Evolutionary conservation across 495 filamentous ascomycete genomes (phyloP).

Genomic region (Penicillium atrosanguineum): DNA sequence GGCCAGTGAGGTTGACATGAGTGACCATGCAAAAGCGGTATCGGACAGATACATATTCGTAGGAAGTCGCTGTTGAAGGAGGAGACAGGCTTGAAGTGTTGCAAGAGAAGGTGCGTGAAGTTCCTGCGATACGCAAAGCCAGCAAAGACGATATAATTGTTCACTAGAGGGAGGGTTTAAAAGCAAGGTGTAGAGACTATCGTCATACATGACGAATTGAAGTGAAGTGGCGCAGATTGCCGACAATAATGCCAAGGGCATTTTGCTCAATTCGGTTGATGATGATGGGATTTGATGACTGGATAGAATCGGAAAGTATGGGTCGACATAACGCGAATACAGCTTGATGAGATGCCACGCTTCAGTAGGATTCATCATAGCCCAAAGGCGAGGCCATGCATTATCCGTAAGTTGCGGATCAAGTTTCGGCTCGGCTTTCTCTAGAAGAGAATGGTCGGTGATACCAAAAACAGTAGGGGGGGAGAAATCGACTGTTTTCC

Average conservation of each 20-base stretch:
- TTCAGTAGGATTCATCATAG: conserved; percentile 2
- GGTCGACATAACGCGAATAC: conserved; percentile 2
- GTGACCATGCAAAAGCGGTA: conserved; percentile 4
- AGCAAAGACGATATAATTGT: conserved; percentile 2
- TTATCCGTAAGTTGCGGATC: background rate
- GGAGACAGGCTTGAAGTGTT: conserved; percentile 4
- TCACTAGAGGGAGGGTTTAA: background rate
- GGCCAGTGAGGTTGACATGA: background rate
- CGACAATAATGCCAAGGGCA: background rate
- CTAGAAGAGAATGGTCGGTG: background rate
- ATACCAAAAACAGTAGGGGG: conserved; percentile 4
- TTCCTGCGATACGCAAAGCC: background rate
- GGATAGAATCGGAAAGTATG: conserved; percentile 3
- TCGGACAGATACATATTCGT: conserved; percentile 7
- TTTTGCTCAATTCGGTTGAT: background rate
- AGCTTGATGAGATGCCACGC: conserved; percentile 3
- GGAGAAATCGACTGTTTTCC: background rate
- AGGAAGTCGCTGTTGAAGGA: conserved; percentile 4
- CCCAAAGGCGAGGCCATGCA: conserved; percentile 5
- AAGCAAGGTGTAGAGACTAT: background rate
- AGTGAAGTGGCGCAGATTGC: conserved; percentile 4
- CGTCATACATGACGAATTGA: conserved; percentile 6
- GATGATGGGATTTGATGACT: conserved; percentile 1
- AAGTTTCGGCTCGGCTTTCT: conserved; percentile 2
- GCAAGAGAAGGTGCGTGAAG: conserved; percentile 2